Percentiles rank a stretch among this genome's conserved stretches.
Conservation (phyloP, 768 basidiomycete species). For the Boletus speciosus region DNA sequence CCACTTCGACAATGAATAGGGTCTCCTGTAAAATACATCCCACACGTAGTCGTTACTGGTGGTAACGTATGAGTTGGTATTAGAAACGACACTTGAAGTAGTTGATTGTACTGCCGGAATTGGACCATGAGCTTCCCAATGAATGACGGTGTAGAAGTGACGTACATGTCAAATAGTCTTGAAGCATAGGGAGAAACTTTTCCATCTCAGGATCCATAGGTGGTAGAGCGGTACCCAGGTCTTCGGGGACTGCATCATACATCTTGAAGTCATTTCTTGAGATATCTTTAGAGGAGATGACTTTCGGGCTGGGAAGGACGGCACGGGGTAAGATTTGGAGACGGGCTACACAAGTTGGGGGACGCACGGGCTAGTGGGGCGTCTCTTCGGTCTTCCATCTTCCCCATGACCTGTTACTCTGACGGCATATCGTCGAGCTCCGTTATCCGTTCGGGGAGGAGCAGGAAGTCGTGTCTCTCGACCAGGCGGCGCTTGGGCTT, state of each 20-base stretch:
- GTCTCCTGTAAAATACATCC: conserved; percentile 79
- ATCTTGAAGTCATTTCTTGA: conserved; percentile 51
- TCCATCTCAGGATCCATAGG: conserved; percentile 61
- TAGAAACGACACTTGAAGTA: conserved; percentile 7
- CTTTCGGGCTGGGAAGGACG: conserved; percentile 46
- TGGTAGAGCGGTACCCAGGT: conserved; percentile 28
- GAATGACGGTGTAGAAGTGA: background rate
- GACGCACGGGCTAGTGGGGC: conserved; percentile 44
- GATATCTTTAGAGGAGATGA: conserved; percentile 51
- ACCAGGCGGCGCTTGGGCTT: conserved; percentile 13
- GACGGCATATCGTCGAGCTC: conserved; percentile 51
- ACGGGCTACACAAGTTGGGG: background rate
- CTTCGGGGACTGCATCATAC: conserved; percentile 65
- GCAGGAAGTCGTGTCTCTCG: conserved; percentile 9
- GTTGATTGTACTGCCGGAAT: conserved; percentile 25
- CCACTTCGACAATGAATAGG: conserved; percentile 57
- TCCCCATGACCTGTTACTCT: conserved; percentile 18
- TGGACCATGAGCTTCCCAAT: background rate
- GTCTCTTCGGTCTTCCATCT: conserved; percentile 16
- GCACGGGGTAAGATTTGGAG: background rate
- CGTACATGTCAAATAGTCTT: conserved; percentile 67
- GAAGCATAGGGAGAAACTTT: conserved; percentile 73
- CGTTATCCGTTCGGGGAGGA: conserved; percentile 34
- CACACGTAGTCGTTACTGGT: conserved; percentile 68
- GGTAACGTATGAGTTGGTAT: background rate